These are phyloP conservation scores for Dioscorea dumetorum DNA, from an alignment of 106 monocot genomes.

Conservation along the genomic window DNA sequence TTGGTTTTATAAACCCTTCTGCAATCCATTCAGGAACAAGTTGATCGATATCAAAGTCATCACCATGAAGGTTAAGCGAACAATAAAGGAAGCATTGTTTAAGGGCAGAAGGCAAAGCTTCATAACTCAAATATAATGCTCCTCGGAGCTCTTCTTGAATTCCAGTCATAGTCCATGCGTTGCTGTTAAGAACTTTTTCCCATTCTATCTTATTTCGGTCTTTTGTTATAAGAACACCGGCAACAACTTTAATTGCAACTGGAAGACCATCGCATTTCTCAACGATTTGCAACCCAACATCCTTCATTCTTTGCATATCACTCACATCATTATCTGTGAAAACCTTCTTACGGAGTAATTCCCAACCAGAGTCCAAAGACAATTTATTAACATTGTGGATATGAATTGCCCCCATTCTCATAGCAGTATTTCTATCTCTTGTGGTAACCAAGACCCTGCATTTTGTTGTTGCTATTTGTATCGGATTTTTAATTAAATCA, in stretches of 20 bases:
- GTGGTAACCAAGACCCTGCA: slow-evolving; percentile 25
- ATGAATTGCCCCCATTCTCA: slow-evolving; percentile 6
- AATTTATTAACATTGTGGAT: slow-evolving; percentile 11
- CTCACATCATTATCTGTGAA: neutral
- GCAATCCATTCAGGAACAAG: slow-evolving; percentile 19
- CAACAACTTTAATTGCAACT: slow-evolving; percentile 36
- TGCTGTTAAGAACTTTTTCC: slow-evolving; percentile 14
- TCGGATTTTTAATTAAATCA: slow-evolving; percentile 13
- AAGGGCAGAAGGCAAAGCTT: slow-evolving; percentile 26
- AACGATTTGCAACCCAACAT: slow-evolving; percentile 24
- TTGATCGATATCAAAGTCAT: neutral
- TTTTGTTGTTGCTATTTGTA: neutral
- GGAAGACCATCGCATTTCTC: slow-evolving; percentile 31
- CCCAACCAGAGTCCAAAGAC: slow-evolving; percentile 16
- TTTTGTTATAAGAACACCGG: slow-evolving; percentile 21
- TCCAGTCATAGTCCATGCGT: slow-evolving; percentile 11
- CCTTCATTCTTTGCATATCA: slow-evolving; percentile 5
- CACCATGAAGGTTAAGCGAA: slow-evolving; percentile 9
- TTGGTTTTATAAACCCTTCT: slow-evolving; percentile 21
- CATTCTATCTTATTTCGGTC: slow-evolving; percentile 3
- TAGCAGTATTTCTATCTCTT: slow-evolving; percentile 14
- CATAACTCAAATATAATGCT: slow-evolving; percentile 34
- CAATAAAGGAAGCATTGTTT: slow-evolving; percentile 37
- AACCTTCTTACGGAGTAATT: slow-evolving; percentile 14
- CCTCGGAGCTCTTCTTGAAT: slow-evolving; percentile 16